phyloP scores from a whole-genome alignment of 345 rosid species.

The Carallia pectinifolia region DNA sequence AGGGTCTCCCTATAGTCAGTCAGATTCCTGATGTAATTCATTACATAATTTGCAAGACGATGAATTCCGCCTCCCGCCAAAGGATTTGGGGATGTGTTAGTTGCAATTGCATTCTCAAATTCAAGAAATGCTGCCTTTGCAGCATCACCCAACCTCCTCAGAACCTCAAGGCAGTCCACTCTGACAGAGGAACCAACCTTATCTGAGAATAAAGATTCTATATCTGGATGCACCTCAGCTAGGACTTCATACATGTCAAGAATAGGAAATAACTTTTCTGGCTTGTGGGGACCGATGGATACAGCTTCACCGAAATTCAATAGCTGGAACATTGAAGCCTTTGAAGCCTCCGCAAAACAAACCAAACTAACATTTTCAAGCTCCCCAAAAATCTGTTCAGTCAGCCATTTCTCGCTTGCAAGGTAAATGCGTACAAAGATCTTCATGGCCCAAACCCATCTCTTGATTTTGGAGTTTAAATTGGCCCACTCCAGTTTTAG shows the following conservation, averaged over 20 bases:
- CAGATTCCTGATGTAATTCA: constrained; percentile 69
- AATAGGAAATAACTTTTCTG: constrained; percentile 66
- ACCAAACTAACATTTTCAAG: constrained; percentile 31
- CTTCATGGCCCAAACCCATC: constrained; percentile 75
- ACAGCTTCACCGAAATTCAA: constrained; percentile 84
- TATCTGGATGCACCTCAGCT: constrained; percentile 60
- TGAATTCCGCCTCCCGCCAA: constrained; percentile 77
- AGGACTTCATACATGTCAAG: constrained; percentile 85
- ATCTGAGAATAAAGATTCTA: constrained; percentile 49
- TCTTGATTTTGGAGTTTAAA: constrained; percentile 74
- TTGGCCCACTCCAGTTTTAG: constrained; percentile 75
- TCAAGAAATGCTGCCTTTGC: constrained; percentile 66
- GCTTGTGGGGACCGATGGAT: constrained; percentile 70
- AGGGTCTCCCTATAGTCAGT: constrained; percentile 67
- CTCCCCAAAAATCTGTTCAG: constrained; percentile 62
- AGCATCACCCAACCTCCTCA: constrained; percentile 58
- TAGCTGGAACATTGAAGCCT: constrained; percentile 68
- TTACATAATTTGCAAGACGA: constrained; percentile 72
- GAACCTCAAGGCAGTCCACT: constrained; percentile 55
- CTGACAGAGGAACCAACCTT: constrained; percentile 50
- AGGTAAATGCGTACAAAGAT: constrained; percentile 66
- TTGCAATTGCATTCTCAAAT: constrained; percentile 66
- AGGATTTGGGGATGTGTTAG: constrained; percentile 51
- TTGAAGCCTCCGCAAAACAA: constrained; percentile 75
- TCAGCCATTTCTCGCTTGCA: constrained; percentile 66